Evolutionary conservation across 2,329 filamentous ascomycete genomes (phyloP), one percentile per base, ranked within the genome.

Genomic region (Aspergillus cejpii): DNA sequence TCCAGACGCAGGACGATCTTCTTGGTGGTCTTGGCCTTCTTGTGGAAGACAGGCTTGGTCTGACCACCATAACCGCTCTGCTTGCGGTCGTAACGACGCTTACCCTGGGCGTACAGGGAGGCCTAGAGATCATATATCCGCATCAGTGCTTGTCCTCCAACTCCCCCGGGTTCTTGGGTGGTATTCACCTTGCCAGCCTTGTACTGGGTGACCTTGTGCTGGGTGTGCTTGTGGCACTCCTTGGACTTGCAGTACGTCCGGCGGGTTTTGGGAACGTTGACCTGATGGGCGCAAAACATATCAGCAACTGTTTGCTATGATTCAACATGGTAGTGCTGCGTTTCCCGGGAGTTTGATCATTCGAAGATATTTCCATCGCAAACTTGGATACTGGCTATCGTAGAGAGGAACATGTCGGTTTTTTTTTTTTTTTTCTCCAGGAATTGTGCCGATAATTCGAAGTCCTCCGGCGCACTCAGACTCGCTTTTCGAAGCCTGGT

Each of bases 1-100:
- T 98, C 92, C 75, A 98, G 78, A 79, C 92, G 84, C 75, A 98
- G 79, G 68, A 98, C 94, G 66, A 98, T 86, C 85, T 98, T 98
- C 87, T 98, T 98, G 72, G 92, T 98, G 64, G 92, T 98, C 87
- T 98, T 98, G 62, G 92, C 92, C 81, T 96, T 97, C 85, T 97
- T 98, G 87, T 97, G 92, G 87, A 97, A 98, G 70, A 98, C 90
- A 66, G 94, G 92, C 81, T 98, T 98, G 69, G 92, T 98, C 81
- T 98, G 92, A 90, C 92, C 92, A 87, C 92, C 92, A 73, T 96
- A 97, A 87, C 91, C 91, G 73, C 85, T 88, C 80, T 97, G 91
- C 82, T 97, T 97, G 72, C 89, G 83, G 79, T 94, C 89, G 80
- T 97, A 97, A 85, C 91, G 90, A 77, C 91, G 87, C 87, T 97